Base-by-base conservation (phyloP, 768 basidiomycete genomes). In the Mycena galopus region DNA sequence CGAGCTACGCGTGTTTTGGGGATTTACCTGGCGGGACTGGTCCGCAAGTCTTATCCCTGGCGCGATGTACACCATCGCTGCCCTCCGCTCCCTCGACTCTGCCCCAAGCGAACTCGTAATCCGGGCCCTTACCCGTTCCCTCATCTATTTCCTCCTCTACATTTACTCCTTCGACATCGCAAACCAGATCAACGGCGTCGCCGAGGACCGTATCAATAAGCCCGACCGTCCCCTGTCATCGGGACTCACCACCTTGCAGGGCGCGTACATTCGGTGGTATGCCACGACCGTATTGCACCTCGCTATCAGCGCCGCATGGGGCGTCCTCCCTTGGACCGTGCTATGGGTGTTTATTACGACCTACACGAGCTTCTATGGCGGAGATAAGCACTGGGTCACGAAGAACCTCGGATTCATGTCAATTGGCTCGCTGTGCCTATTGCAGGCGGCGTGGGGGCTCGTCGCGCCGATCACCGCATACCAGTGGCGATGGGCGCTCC, bases 101-200 rank as follows among this genome's bases (percentile, higher is more conserved):
- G 39, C 67, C 7, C 64, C 58, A 0, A 29, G 32, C 50, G 57
- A 60, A 1, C 29, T 59, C 32, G 23, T 62, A 2, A 4, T 39
- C 25, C 56, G 35, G 1, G 23, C 64, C 30, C 64, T 73, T 14
- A 17, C 10, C 3, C 67, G 72, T 19, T 73, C 72, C n/a, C 63
- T 73, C 32, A n/a, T 66, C 35, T 69, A 73, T 64, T 73, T 73
- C 68, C 39, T 69, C 27, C 72, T 73, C 33, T 73, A 69, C 64
- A 65, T 69, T 47, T 73, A 73, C 63, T 29, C 39, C 50, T 73
- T 73, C 68, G 67, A 73, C 64, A 69, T 73, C 63, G 72, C 72
- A n/a, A 69, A 73, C 58, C 67, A 73, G 42, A 73, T 73, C 37
- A 74, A 65, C 39, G 72, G 72, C 44, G 57, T 73, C 57, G 67